Base-by-base conservation (phyloP, 345 rosid species). In the Hypericum perforatum region DNA sequence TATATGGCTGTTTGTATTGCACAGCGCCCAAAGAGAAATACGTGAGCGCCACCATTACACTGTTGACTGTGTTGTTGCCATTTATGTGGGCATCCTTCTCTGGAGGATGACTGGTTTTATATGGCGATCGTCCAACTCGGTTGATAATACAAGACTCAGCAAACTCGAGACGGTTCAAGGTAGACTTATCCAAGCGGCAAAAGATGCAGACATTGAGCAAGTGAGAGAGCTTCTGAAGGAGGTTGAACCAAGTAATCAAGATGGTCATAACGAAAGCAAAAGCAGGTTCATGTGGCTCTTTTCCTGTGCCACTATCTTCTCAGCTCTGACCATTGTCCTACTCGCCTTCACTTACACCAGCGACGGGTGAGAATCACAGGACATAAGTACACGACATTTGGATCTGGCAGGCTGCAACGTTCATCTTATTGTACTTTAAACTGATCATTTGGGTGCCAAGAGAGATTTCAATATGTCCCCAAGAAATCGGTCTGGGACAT, bases 41-140 rank as follows among this genome's bases (percentile, higher is more conserved):
- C 63, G 96, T 40, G 98, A 91, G 60, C 85, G 88, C 15, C 89
- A 91, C 75, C 96, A 91, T 67, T 91, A 91, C 59, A 69, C 80
- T 0, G 95, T 87, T 5, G 98, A 91, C 71, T 91, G 98, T 54
- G 43, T 91, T 0, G 94, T 79, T 43, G 96, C 96, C 50, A 85
- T 91, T 46, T 91, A 91, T 5, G 92, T 87, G 0, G 98, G 95
- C 32, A 62, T 91, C 49, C 89, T 91, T 57, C 78, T 91, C 0
- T 91, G 98, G 98, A 85, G 85, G 76, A 79, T 87, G 89, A 91
- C 95, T 0, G 88, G 86, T 57, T 82, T 76, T 67, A 66, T 91
- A 38, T 87, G 98, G 98, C 79, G 83, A 41, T 49, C 32, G 32
- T 74, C 69, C 49, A 67, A 68, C 54, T 55, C 54, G 13, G 9